Evolutionary conservation across 192 early-diverging fungal genomes (phyloP).

Genomic region (Pilobolus umbonatus): DNA sequence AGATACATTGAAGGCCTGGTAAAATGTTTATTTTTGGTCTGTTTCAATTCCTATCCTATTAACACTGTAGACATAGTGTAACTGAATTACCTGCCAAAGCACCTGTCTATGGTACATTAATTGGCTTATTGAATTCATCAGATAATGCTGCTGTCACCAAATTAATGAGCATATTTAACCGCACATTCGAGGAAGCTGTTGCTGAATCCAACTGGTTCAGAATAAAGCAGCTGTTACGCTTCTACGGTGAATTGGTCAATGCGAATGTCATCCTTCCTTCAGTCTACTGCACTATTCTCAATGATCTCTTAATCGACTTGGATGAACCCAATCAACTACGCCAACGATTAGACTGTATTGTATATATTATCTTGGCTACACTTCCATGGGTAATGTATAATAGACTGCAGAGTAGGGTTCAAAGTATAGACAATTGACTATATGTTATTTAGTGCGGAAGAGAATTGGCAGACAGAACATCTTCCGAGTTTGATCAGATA

Average conservation of each 20-base stretch:
- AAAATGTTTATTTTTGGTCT: no score
- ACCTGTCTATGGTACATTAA: constrained; percentile 73
- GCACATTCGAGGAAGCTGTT: constrained; percentile 53
- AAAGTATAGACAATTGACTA: no score
- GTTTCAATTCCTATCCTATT: no score
- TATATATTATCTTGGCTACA: constrained; percentile 69
- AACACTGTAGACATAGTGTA: constrained; percentile 40
- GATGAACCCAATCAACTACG: constrained; percentile 43
- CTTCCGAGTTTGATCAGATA: constrained; percentile 44
- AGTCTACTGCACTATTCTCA: constrained; percentile 60
- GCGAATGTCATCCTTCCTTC: constrained; percentile 67
- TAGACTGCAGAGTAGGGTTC: no score
- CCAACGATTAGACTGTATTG: constrained; percentile 43
- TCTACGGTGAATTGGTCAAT: constrained; percentile 76
- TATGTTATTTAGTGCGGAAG: constrained; percentile 43
- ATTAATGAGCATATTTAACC: constrained; percentile 57
- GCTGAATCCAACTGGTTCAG: constrained; percentile 57
- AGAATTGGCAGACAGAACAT: constrained; percentile 45
- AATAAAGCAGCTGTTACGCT: constrained; percentile 75
- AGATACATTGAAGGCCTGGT: constrained; percentile 59
- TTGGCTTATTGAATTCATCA: constrained; percentile 71
- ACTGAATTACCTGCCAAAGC: constrained; percentile 71
- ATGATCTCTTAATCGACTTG: constrained; percentile 56
- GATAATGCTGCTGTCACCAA: constrained; percentile 35
- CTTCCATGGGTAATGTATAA: constrained; percentile 73